phyloP scores from a whole-genome alignment of 495 filamentous ascomycete species.

The Aspergillus nidulans region DNA sequence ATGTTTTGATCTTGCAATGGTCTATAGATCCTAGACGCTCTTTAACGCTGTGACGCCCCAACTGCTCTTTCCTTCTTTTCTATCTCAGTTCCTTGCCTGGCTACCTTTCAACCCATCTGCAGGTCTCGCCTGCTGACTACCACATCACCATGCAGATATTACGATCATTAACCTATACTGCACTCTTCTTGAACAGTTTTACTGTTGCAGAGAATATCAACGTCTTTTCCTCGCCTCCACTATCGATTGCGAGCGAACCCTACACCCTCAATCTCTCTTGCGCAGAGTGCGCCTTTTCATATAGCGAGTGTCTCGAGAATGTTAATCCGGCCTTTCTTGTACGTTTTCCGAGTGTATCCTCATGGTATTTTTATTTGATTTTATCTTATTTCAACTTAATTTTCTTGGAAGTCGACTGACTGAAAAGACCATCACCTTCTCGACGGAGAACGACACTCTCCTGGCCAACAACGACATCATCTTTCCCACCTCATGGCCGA shows the following conservation, averaged over 20 bases:
- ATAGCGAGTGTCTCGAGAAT: neutral
- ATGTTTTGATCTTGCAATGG: no score
- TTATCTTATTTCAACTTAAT: no score
- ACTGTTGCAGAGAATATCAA: neutral
- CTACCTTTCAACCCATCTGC: no score
- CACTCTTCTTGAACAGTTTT: neutral
- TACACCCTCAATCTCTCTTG: neutral
- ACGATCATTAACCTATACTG: neutral
- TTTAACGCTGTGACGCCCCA: neutral
- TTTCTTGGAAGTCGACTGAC: no score
- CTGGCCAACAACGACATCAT: conserved; percentile 40
- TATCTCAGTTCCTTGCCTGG: no score
- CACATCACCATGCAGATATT: neutral
- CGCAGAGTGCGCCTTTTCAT: neutral
- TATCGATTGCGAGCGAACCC: neutral
- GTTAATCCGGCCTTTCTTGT: neutral
- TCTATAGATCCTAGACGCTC: neutral
- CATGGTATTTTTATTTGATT: no score
- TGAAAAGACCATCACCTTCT: conserved; percentile 35
- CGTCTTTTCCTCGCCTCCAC: no score
- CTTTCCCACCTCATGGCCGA: conserved; percentile 36
- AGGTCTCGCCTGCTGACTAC: neutral
- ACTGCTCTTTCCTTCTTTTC: neutral
- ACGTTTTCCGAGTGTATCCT: neutral
- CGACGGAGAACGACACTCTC: conserved; percentile 34